Evolutionary conservation across 169 alveolate genomes (phyloP), one percentile per base, ranked within the genome.

Genomic region (Theileria parva): DNA sequence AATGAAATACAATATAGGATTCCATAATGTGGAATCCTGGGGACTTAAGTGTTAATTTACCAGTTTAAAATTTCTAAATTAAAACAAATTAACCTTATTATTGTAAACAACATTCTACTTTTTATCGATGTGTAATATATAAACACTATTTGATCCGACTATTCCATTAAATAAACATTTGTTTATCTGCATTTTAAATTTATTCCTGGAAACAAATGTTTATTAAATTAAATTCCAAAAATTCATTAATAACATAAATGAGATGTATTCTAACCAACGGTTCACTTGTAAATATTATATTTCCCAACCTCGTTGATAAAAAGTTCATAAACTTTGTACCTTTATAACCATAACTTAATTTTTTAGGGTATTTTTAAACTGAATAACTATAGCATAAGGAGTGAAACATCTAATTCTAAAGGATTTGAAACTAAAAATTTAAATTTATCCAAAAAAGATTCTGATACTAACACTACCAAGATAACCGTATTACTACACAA

Each of bases 401-500:
- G 37, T 21, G 88, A 85, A 53, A 27, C 39, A 8, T 21, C 66
- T 2, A 67, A 77, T n/a, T 53, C 66, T 59, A 8, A 12, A 5
- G 34, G 19, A 0, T 65, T 78, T n/a, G 25, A 25, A 9, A 34
- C 59, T 7, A 44, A 63, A 7, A n/a, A 71, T 25, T 28, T 85
- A 8, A 53, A 66, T 21, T 30, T 85, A 2, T 8, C 39, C 27
- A 48, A 51, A 1, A 61, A 81, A n/a, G 80, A 27, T 32, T 19
- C 21, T 25, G 44, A 17, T 23, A 25, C 68, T 0, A 69, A 48
- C 15, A 32, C 73, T 12, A 57, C 53, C 71, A 78, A 78, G 80
- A 53, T 85, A 8, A 28, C 87, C 11, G 75, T 85, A 7, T 25
- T 85, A 13, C 37, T 85, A 32, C 91, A 85, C 75, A 85, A 85